Base-by-base conservation (phyloP, 176 grass and related monocot genomes). In the Thinopyrum elongatum region DNA sequence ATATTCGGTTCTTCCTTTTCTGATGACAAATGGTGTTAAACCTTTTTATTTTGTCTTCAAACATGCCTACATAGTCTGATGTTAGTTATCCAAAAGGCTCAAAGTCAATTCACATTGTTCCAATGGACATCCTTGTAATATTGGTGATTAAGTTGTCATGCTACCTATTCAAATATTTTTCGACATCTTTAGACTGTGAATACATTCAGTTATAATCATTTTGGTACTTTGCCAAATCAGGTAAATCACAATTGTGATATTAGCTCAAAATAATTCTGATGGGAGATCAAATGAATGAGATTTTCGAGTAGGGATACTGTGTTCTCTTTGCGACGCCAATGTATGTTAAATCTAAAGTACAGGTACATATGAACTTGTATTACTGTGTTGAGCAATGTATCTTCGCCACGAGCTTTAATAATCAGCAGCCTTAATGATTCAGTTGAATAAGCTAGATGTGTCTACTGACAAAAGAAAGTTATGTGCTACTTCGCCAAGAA, bases 261-360 rank as follows among this genome's bases (percentile, higher is more conserved):
- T 82, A 89, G 77, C 71, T 87, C 79, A 63, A 86, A 94, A 87
- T 90, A 93, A 22, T 63, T 92, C 25, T 81, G 84, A 60, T 95
- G 91, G 90, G 96, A 98, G 79, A 92, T 98, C 47, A 98, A 95
- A 86, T 90, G 90, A 90, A 95, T 94, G 68, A 92, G 91, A 23
- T 70, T 95, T 78, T 91, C 95, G 51, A 81, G 90, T 34, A 89
- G 91, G 76, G 86, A 98, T 60, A 68, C 65, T 44, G 77, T 92
- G 79, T 95, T 95, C 82, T 94, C 93, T 51, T 84, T 98, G 84
- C 66, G 92, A 87, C 93, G 16, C 91, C 90, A 74, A 78, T 91
- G 5, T 38, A 39, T 19, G 90, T 95, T 60, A 95, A 95, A 81
- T 94, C 91, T 34, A 82, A 93, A 22, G 65, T 92, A 39, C 92